Conservation (phyloP, 2,329 filamentous ascomycete genomes). For the Epicoccum sorghinum region DNA sequence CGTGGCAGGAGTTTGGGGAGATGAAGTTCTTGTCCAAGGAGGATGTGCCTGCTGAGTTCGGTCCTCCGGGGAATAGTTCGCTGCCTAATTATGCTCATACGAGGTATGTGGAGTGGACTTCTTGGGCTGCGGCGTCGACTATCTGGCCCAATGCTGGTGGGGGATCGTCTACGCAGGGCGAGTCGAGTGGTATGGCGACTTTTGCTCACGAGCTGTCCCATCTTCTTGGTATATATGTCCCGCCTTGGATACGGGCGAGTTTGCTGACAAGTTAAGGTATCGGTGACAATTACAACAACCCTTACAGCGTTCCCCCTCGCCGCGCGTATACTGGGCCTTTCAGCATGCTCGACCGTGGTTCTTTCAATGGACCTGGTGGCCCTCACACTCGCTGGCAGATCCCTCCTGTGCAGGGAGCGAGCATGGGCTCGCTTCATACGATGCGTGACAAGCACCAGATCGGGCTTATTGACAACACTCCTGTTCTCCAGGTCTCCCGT, state of each 20-base stretch:
- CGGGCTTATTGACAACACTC: slow-evolving; percentile 53
- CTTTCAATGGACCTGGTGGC: slow-evolving; percentile 61
- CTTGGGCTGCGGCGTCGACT: slow-evolving; percentile 58
- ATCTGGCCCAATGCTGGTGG: slow-evolving; percentile 62
- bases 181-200: slow-evolving; percentile 60
- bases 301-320: slow-evolving; percentile 54
- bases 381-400: slow-evolving; percentile 62
- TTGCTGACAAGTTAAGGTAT: slow-evolving; percentile 42
- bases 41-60: slow-evolving; percentile 57
- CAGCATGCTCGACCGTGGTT: slow-evolving; percentile 60
- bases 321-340: slow-evolving; percentile 60
- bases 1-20: slow-evolving; percentile 64
- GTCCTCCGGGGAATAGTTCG: slow-evolving; percentile 54
- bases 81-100: slow-evolving; percentile 56
- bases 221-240: slow-evolving; percentile 41
- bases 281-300: slow-evolving; percentile 64
- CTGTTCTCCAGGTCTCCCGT: slow-evolving; percentile 55
- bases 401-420: slow-evolving; percentile 55
- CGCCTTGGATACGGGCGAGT: too few species aligned
- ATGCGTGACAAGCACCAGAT: slow-evolving; percentile 61
- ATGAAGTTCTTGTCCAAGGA: slow-evolving; percentile 58
- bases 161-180: slow-evolving; percentile 60
- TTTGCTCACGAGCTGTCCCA: slow-evolving; percentile 62
- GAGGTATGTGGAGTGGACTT: slow-evolving; percentile 61
- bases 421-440: slow-evolving; percentile 60